phyloP scores from a whole-genome alignment of 495 filamentous ascomycete species.

The Tuber calosporum region DNA sequence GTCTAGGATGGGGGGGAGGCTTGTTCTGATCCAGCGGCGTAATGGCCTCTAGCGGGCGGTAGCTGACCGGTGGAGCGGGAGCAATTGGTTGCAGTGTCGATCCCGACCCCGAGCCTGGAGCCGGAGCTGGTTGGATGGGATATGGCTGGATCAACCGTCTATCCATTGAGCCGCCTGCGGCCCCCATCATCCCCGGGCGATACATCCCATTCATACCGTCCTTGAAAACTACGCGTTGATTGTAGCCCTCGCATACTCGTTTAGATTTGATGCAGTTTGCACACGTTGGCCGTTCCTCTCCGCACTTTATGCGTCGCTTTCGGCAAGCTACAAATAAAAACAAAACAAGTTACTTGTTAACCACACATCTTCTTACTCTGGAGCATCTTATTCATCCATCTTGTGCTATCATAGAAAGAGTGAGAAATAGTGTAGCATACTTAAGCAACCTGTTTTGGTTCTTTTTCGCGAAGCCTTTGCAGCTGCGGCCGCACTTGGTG shows the following conservation, averaged over 20 bases:
- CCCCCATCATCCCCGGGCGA: constrained; percentile 44
- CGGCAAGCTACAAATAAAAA: constrained; percentile 62
- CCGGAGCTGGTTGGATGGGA: constrained; percentile 40
- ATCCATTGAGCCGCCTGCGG: constrained; percentile 46
- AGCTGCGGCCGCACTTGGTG: constrained; percentile 23
- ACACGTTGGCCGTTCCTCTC: constrained; percentile 87
- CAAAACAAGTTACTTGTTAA: constrained; percentile 18
- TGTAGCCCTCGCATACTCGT: constrained; percentile 89
- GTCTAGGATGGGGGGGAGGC: constrained; percentile 35
- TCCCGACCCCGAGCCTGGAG: constrained; percentile 34
- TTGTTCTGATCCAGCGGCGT: constrained; percentile 36
- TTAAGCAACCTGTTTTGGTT: constrained; percentile 95
- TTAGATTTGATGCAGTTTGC: constrained; percentile 92
- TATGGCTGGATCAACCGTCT: constrained; percentile 43
- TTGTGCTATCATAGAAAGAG: constrained; percentile 12
- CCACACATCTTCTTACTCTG: constrained; percentile 3
- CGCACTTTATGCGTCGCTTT: constrained; percentile 92
- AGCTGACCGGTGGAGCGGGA: constrained; percentile 43
- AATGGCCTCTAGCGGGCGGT: constrained; percentile 40
- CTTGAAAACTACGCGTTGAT: constrained; percentile 86
- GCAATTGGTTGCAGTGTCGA: constrained; percentile 43
- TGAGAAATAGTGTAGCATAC: constrained; percentile 50
- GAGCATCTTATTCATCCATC: not conserved
- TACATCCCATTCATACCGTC: constrained; percentile 54
- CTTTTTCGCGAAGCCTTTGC: constrained; percentile 55